Evolutionary conservation across 352 stramenopile genomes (phyloP).

Genomic region (Phytophthora fragariaefolia): DNA sequence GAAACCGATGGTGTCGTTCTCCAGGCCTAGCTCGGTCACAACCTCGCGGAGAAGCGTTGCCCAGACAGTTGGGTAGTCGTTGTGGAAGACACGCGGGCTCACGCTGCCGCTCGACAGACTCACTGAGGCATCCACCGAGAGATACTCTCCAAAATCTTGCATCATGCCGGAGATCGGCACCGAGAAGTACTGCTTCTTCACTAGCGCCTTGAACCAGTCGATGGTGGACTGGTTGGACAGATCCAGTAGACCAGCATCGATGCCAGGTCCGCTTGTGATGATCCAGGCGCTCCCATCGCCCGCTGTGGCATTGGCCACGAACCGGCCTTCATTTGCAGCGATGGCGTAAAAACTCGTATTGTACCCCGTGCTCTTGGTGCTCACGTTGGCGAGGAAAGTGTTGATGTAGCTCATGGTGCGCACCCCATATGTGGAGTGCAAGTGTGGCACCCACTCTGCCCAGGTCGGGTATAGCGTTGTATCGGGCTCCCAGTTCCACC

Average conservation of each 20-base stretch:
- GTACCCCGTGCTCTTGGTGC: constrained; percentile 34
- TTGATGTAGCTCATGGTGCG: constrained; percentile 41
- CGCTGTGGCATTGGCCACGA: constrained; percentile 33
- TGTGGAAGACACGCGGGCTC: constrained; percentile 33
- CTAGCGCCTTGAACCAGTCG: constrained; percentile 36
- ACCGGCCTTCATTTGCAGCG: constrained; percentile 28
- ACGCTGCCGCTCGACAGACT: constrained; percentile 26
- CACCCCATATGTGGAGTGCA: constrained; percentile 23
- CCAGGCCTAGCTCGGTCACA: constrained; percentile 26
- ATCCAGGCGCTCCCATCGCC: constrained; percentile 29
- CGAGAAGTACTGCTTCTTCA: constrained; percentile 38
- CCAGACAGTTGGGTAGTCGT: constrained; percentile 37
- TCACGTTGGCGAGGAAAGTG: constrained; percentile 35
- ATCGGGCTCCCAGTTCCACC: constrained; percentile 40
- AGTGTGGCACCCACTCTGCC: constrained; percentile 31
- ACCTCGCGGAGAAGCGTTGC: constrained; percentile 30
- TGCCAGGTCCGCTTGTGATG: constrained; percentile 33
- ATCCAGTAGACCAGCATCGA: constrained; percentile 32
- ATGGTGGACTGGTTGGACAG: constrained; percentile 36
- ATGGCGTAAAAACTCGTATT: constrained; percentile 39
- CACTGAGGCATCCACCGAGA: constrained; percentile 31
- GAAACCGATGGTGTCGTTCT: constrained; percentile 39
- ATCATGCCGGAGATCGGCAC: constrained; percentile 42
- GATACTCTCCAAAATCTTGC: constrained; percentile 39
- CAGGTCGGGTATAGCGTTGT: constrained; percentile 38